Conservation (phyloP, 1,284 basidiomycete species). For the Microbotryum lychnidis-dioicae region DNA sequence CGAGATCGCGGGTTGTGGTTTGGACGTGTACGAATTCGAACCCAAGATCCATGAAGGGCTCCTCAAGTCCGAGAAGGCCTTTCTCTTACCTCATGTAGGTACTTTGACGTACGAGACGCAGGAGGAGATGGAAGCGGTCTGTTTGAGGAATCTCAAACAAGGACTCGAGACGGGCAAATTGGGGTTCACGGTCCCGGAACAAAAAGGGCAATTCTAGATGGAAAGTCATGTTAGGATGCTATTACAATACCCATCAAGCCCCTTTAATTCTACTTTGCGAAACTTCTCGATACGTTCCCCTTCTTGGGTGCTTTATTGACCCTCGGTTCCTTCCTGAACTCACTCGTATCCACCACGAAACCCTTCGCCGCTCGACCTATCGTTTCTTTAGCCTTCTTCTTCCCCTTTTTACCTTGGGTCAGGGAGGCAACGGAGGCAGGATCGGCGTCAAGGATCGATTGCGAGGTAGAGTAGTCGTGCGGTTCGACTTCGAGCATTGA, state of each 20-base stretch:
- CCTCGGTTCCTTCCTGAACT: constrained; percentile 19
- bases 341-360: constrained; percentile 25
- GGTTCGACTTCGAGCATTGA: constrained; percentile 38
- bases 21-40: constrained; percentile 28
- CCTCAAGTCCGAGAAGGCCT: constrained; percentile 68
- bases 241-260: no score
- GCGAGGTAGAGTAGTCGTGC: constrained; percentile 66
- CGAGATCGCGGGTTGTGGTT: constrained; percentile 13
- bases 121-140: constrained; percentile 40
- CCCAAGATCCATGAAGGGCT: constrained; percentile 59
- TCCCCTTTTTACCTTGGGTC: constrained; percentile 13
- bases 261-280: constrained; percentile 6
- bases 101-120: constrained; percentile 39
- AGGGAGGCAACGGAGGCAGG: constrained; percentile 1
- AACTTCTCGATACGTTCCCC: constrained; percentile 7
- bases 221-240: no score
- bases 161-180: constrained; percentile 37
- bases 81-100: constrained; percentile 81
- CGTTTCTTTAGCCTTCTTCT: constrained; percentile 6
- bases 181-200: constrained; percentile 37
- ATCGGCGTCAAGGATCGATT: constrained; percentile 65
- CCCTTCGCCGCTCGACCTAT: constrained; percentile 2
- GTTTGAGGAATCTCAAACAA: constrained; percentile 36
- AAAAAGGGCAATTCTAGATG: constrained; percentile 28
- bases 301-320: constrained; percentile 26